Base-by-base conservation (phyloP, 768 basidiomycete species). In the Cystobasidium onofrii region DNA sequence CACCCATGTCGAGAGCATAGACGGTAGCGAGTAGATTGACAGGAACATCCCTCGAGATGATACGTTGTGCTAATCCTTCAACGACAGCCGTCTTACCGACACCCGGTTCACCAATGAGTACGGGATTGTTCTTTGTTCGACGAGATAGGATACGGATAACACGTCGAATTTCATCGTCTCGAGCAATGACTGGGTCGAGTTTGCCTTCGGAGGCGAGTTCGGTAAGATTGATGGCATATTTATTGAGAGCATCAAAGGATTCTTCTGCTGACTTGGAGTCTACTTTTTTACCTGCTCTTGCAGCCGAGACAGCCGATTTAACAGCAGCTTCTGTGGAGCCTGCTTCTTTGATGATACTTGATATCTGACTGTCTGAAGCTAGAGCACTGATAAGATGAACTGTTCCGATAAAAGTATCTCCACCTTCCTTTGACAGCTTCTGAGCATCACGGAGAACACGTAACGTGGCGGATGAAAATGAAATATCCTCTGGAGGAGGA, bases 81-180 rank as follows among this genome's bases (percentile, higher is more conserved):
- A 88, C 92, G 66, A 97, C 90, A 27, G 92, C 87, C 0, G 94
- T 96, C 83, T 99, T 99, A 2, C 95, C 95, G 27, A 95, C 92
- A 81, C 95, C 83, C 7, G 81, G 81, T 91, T 92, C 43, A 64
- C 63, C 63, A 77, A 98, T 92, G 29, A 97, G 87, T 46, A 96
- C 91, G n/a, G 95, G 92, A 78, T 95, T 96, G 79, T 93, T 94
- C 82, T 97, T 97, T 1, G 92, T 96, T 79, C 94, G 60, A 36
- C 82, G 67, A 1, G 61, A 71, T 1, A 80, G 75, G 57, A 80
- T 77, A 27, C 78, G 73, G 67, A 80, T 78, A 44, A 75, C 75
- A 10, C 79, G 64, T 0, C 78, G 60, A 33, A 79, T 77, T 54
- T 76, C 79, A 12, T 73, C 29, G 44, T 80, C 79, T 1, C 83